Conservation (phyloP, 768 basidiomycete species). For the Lactarius deliciosus region DNA sequence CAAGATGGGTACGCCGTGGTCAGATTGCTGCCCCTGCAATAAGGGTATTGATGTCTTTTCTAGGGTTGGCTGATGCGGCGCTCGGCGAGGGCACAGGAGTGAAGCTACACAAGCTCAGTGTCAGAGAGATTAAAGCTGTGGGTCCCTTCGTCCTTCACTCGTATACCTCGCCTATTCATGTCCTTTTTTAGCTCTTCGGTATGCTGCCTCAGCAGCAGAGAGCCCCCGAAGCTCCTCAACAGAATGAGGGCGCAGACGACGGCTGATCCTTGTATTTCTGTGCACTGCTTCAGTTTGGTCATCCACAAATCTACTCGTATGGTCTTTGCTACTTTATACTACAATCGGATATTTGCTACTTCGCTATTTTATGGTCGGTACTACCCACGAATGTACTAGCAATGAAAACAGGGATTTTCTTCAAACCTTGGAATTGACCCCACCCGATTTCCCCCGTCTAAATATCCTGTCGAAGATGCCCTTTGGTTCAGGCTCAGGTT, state of each 20-base stretch:
- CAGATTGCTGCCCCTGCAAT: neutral
- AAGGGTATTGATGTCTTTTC: neutral
- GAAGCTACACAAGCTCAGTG: conserved; percentile 63
- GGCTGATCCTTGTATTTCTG: neutral
- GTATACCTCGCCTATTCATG: neutral
- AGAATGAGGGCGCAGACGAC: neutral
- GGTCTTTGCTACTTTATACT: conserved; percentile 1
- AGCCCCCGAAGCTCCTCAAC: neutral
- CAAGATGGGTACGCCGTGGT: conserved; percentile 48
- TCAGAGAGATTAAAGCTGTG: conserved; percentile 67
- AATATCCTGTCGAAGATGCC: conserved; percentile 3
- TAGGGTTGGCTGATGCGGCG: conserved; percentile 63
- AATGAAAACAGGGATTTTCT: neutral
- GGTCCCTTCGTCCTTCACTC: conserved; percentile 26
- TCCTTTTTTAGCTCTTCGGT: conserved; percentile 33
- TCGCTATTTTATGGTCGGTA: neutral
- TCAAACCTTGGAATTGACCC: neutral
- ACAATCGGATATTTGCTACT: conserved; percentile 3
- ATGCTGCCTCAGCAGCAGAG: conserved; percentile 27
- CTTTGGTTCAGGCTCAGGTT: neutral
- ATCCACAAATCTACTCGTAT: neutral
- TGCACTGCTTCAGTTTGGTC: neutral
- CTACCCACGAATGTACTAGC: neutral
- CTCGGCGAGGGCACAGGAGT: conserved; percentile 65
- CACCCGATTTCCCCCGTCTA: neutral